These are phyloP conservation scores for Globisporangium nodosum DNA, from an alignment of 352 stramenopile species.

Conservation along the genomic window DNA sequence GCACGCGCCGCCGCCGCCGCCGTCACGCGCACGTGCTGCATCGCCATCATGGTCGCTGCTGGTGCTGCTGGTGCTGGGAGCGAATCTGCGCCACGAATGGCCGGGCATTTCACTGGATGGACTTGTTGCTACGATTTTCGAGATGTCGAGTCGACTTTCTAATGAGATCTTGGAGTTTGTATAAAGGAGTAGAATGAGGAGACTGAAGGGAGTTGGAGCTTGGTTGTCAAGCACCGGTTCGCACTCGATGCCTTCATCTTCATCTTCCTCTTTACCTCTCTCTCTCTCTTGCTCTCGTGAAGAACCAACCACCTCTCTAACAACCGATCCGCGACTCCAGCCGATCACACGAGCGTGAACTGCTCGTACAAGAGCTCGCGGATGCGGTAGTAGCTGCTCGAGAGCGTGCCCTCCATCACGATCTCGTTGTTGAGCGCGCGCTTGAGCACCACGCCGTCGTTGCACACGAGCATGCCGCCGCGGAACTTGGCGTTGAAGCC, in stretches of 20 bases:
- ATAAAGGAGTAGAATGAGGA: background rate
- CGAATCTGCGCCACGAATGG: conserved; percentile 17
- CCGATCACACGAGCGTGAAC: conserved; percentile 76
- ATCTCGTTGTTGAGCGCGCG: conserved; percentile 85
- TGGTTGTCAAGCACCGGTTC: too few species aligned
- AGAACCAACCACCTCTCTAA: background rate
- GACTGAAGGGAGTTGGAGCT: background rate
- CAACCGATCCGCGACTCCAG: background rate
- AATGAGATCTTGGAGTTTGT: background rate
- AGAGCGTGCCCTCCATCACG: conserved; percentile 80
- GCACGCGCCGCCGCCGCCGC: conserved; percentile 16
- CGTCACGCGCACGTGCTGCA: conserved; percentile 31
- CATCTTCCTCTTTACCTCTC: background rate
- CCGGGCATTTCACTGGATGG: background rate
- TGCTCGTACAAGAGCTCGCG: conserved; percentile 83
- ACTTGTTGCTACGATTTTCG: background rate
- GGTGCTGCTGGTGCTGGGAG: background rate
- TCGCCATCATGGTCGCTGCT: conserved; percentile 30
- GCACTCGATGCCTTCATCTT: too few species aligned
- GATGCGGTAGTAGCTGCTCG: conserved; percentile 85
- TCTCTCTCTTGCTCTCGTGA: background rate
- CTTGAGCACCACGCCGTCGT: conserved; percentile 85
- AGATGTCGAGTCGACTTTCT: background rate
- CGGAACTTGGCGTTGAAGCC: conserved; percentile 88
- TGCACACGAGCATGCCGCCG: conserved; percentile 87